These are phyloP conservation scores for Wickerhamomyces bisporus DNA, from an alignment of 805 yeast species.

Conservation along the genomic window DNA sequence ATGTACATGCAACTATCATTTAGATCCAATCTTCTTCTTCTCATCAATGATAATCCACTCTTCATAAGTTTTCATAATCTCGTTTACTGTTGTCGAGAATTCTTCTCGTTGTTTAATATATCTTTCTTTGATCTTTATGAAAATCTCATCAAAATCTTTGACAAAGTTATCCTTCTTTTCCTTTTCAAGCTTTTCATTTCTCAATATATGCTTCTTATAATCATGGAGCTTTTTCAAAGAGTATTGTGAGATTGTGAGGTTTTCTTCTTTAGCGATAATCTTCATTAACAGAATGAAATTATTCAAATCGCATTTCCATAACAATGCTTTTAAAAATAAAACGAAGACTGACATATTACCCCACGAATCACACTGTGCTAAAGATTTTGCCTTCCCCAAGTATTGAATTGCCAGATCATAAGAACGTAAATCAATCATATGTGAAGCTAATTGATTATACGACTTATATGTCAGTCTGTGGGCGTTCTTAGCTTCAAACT, in stretches of 20 bases:
- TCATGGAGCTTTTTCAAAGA: background rate
- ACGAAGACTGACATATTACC: background rate
- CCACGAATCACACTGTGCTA: background rate
- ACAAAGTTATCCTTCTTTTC: background rate
- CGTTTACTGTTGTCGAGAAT: background rate
- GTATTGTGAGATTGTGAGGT: background rate
- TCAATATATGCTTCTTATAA: slow-evolving; percentile 2
- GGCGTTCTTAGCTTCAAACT: background rate
- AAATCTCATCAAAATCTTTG: background rate
- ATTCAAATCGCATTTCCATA: background rate
- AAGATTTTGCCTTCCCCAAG: background rate
- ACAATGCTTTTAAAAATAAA: background rate
- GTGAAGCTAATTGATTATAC: background rate
- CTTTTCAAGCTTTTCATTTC: background rate
- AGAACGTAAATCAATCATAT: background rate
- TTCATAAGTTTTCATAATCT: background rate
- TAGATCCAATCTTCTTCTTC: too few relatives aligned
- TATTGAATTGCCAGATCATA: background rate
- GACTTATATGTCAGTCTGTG: background rate
- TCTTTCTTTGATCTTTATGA: background rate
- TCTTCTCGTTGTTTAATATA: background rate
- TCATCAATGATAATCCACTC: slow-evolving; percentile 8
- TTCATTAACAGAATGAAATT: background rate
- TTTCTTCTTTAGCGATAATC: background rate
- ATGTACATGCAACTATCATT: too few relatives aligned